Percentiles rank a stretch among this genome's conserved stretches.
Evolutionary conservation across 2,329 filamentous ascomycete genomes (phyloP).

Genomic region (Westerdykella aurantiaca): DNA sequence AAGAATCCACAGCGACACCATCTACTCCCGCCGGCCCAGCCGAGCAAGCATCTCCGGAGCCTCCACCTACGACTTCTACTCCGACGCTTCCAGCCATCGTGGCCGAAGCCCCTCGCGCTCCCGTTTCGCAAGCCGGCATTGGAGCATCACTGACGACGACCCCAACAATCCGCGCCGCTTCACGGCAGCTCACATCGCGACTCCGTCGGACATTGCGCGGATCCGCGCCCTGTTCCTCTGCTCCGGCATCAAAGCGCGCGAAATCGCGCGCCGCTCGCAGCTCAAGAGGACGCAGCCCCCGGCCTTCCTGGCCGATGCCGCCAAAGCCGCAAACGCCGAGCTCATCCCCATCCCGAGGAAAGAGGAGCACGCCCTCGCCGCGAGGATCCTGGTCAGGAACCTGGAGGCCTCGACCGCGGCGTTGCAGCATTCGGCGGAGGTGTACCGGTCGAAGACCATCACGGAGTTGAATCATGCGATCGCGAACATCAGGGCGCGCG

Average conservation of each 20-base stretch:
- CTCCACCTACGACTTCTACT: slow-evolving; percentile 1
- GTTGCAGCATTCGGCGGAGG: slow-evolving; percentile 47
- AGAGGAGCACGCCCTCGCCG: slow-evolving; percentile 51
- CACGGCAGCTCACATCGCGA: slow-evolving; percentile 15
- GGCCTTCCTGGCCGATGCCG: slow-evolving; percentile 35
- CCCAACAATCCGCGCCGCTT: slow-evolving; percentile 34
- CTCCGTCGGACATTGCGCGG: slow-evolving; percentile 70
- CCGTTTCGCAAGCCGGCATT: slow-evolving; percentile 43
- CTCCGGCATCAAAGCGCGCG: slow-evolving; percentile 83
- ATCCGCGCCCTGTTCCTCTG: slow-evolving; percentile 69
- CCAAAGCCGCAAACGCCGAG: slow-evolving; percentile 40
- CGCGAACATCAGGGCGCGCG: slow-evolving; percentile 41
- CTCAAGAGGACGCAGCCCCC: slow-evolving; percentile 33
- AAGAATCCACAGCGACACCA: slow-evolving; percentile 28
- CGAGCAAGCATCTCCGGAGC: slow-evolving; percentile 26
- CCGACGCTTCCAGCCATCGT: slow-evolving; percentile 4
- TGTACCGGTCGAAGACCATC: slow-evolving; percentile 45
- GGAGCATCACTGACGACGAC: slow-evolving; percentile 51
- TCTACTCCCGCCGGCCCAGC: slow-evolving; percentile 25
- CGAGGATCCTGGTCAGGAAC: slow-evolving; percentile 45
- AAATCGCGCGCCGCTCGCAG: slow-evolving; percentile 64
- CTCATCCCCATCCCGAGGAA: slow-evolving; percentile 45
- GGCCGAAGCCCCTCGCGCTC: slow-evolving; percentile 30
- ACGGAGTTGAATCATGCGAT: slow-evolving; percentile 41
- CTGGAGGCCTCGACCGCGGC: slow-evolving; percentile 43